Evolutionary conservation across 176 grass and related monocot species (phyloP), one percentile per base, ranked within the genome.

Genomic region (Neostapfia colusana): DNA sequence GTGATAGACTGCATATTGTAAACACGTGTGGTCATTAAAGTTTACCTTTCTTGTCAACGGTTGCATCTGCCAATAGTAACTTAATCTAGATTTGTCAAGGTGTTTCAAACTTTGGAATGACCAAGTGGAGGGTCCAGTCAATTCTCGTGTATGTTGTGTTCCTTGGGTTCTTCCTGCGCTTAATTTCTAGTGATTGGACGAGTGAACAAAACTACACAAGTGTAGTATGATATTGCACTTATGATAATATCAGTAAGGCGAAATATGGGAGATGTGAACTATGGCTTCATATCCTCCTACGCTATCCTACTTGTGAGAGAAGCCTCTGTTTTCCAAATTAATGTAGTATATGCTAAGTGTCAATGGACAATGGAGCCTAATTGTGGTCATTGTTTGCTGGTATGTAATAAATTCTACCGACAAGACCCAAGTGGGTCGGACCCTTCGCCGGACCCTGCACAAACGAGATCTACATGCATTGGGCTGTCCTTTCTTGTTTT

Each of bases 101-200:
- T 15, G 44, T 78, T 83, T 83, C n/a, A 5, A 83, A 70, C 53
- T 75, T 57, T 54, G 81, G 48, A 88, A 67, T 40, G 57, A 34
- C 68, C 60, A 75, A 79, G 75, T 79, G 44, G 54, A 39, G n/a
- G 20, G 17, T 77, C 14, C 59, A 72, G 24, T 88, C 26, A 63
- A 46, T 54, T 44, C 20, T 59, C 67, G 37, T 20, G 2, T 63
- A 77, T 67, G 35, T 74, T 67, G 26, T 67, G 48, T 60, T 67
- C 76, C 50, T 59, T 5, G 34, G 15, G 18, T 36, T 37, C 2
- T 65, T 6, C 14, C 4, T 53, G 51, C 84, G 7, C 39, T 56
- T 83, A 63, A 27, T 63, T 55, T 64, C 45, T 70, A 70, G 46
- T 81, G 65, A 63, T 81, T 26, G 54, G 41, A 81, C 70, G 24